A percentile compares a stretch with the other conserved stretches of the same genome.
Evolutionary conservation across 2,329 filamentous ascomycete species (phyloP).

Genomic region (Pyrenophora tritici-repentis): DNA sequence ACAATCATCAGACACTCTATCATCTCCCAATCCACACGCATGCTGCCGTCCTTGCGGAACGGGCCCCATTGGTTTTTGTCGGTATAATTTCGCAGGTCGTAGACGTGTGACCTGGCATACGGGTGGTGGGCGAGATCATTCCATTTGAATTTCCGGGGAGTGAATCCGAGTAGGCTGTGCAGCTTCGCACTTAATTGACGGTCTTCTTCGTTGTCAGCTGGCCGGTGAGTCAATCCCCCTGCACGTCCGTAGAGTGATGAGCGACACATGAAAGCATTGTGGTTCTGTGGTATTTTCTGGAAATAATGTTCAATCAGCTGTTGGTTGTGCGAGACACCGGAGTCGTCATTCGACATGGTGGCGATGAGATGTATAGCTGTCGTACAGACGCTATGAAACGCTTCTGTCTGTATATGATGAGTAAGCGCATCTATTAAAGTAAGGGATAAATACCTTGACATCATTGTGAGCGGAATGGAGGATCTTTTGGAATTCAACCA

Average conservation of each 20-base stretch:
- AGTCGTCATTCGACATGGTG: slow-evolving; percentile 46
- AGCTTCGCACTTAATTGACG: slow-evolving; percentile 72
- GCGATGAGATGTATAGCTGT: slow-evolving; percentile 48
- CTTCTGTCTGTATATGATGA: slow-evolving; percentile 27
- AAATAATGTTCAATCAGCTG: slow-evolving; percentile 48
- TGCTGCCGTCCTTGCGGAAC: slow-evolving; percentile 66
- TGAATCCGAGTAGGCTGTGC: slow-evolving; percentile 71
- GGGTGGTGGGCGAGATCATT: slow-evolving; percentile 55
- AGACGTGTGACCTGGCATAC: slow-evolving; percentile 71
- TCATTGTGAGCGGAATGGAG: slow-evolving; percentile 49
- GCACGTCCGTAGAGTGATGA: slow-evolving; percentile 64
- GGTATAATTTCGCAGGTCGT: slow-evolving; percentile 73
- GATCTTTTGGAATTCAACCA: slow-evolving; percentile 50
- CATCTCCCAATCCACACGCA: slow-evolving; percentile 77
- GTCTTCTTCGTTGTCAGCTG: slow-evolving; percentile 49
- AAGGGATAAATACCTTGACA: slow-evolving; percentile 44
- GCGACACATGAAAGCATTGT: slow-evolving; percentile 65
- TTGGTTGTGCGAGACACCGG: slow-evolving; percentile 54
- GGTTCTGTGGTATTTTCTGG: slow-evolving; percentile 54
- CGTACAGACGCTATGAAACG: slow-evolving; percentile 45
- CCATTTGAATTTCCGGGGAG: slow-evolving; percentile 49
- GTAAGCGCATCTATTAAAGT: background rate
- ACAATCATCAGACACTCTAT: slow-evolving; percentile 75
- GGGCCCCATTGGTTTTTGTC: slow-evolving; percentile 69
- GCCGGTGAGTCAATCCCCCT: slow-evolving; percentile 49